A percentile compares a stretch with the other conserved stretches of the same genome.
phyloP scores from a whole-genome alignment of 257 asterid species.

The Leonotis leonurus region DNA sequence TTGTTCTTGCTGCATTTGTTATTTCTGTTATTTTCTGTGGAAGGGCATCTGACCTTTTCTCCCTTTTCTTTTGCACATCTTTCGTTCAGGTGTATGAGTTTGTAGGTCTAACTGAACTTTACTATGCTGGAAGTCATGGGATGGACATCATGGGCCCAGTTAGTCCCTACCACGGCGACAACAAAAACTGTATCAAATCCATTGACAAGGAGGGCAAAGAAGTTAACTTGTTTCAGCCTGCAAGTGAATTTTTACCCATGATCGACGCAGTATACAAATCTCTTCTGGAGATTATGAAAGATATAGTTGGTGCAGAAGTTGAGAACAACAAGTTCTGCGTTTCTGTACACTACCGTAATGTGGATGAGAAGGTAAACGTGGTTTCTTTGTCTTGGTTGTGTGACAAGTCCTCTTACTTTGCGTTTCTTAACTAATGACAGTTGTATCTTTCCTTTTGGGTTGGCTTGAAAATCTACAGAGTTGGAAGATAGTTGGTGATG shows the following conservation, averaged over 20 bases:
- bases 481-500: slow-evolving; percentile 57
- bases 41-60: not conserved
- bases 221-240: slow-evolving; percentile 89
- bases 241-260: slow-evolving; percentile 86
- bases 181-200: slow-evolving; percentile 48
- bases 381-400: not conserved
- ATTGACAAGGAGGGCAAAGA: slow-evolving; percentile 89
- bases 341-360: slow-evolving; percentile 94
- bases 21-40: not conserved
- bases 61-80: not conserved
- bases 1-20: not conserved
- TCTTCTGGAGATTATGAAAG: slow-evolving; percentile 62
- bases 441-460: not conserved
- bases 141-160: slow-evolving; percentile 98
- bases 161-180: slow-evolving; percentile 40
- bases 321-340: slow-evolving; percentile 95
- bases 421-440: not conserved
- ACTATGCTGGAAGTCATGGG: slow-evolving; percentile 96
- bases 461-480: slow-evolving; percentile 37
- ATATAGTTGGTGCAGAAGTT: slow-evolving; percentile 60
- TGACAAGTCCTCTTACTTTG: not conserved
- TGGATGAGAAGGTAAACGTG: slow-evolving; percentile 66
- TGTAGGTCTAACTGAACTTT: slow-evolving; percentile 75
- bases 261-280: slow-evolving; percentile 68
- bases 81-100: slow-evolving; percentile 70